Evolutionary conservation across 176 grass and related monocot genomes (phyloP), one percentile per base, ranked within the genome.

Genomic region (Calamus simplicifolius): DNA sequence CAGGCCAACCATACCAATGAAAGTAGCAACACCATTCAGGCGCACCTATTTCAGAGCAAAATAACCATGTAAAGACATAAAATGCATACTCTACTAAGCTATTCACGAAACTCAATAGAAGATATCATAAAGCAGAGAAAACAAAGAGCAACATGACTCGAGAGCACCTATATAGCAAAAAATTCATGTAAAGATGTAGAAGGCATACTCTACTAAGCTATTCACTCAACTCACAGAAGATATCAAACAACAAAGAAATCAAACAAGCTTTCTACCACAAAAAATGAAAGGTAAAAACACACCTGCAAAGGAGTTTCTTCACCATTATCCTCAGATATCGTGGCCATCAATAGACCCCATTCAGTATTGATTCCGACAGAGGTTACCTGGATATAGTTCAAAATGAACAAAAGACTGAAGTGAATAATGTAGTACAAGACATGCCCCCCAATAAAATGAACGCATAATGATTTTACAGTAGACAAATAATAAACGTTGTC

Each of bases 221-320:
- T 38, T 38, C 35, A 38, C 35, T 10, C 35, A 38, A 38, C 7
- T 38, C 35, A 38, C 2, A 38, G 35, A 38, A 38, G 35, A 38
- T 38, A 38, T 12, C 35, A 38, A 12, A 51, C 19, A 54, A 35
- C 14, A 48, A 54, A 31, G 30, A 54, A 55, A 70, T 48, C 5
- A 71, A 69, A 73, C 8, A 38, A 38, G 1, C 35, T 38, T 12
- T 38, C 35, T 38, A 38, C 8, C 7, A 38, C 10, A 38, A 12
- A 38, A 7, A 38, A 38, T 7, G 7, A 38, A 8, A 10, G 2
- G 1, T 1, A 38, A 38, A 38, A 30, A 78, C 66, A 80, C 79
- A 98, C 93, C 93, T 98, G 93, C 74, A 98, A 75, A 4, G 93
- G 93, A 51, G 87, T 98, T 85, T 98, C 93, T 92, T 98, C 93